Conservation (phyloP, 2,329 filamentous ascomycete species). For the Fusarium hainanense region DNA sequence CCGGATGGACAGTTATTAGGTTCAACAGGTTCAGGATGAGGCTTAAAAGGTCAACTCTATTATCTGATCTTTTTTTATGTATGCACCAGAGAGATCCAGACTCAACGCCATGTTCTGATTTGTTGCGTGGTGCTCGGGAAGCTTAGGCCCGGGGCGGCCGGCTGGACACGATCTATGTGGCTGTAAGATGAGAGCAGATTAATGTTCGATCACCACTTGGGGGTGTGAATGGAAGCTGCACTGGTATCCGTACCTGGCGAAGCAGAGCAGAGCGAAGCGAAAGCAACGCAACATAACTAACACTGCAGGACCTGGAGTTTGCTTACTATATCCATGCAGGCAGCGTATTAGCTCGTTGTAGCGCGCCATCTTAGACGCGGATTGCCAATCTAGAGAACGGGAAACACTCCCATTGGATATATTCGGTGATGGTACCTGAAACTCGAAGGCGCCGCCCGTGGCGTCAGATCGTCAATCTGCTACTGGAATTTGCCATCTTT, state of each 20-base stretch:
- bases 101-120: constrained; percentile 34
- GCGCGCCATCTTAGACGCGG: constrained; percentile 32
- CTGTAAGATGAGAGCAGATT: constrained; percentile 19
- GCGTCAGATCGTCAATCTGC: constrained; percentile 37
- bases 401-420: constrained; percentile 39
- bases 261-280: background rate
- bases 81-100: constrained; percentile 16
- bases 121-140: constrained; percentile 1
- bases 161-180: constrained; percentile 26
- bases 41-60: background rate
- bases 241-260: background rate
- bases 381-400: constrained; percentile 37
- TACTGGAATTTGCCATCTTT: constrained; percentile 14
- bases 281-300: background rate
- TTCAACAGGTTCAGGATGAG: background rate
- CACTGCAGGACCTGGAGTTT: constrained; percentile 13
- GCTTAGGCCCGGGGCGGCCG: constrained; percentile 16
- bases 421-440: constrained; percentile 40
- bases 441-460: constrained; percentile 39
- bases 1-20: background rate
- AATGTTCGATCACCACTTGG: constrained; percentile 6
- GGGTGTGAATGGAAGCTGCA: constrained; percentile 1
- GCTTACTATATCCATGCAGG: constrained; percentile 18
- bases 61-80: background rate
- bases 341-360: constrained; percentile 24